phyloP scores from a whole-genome alignment of 148 eudicot genomes.

The Vaccinium darrowii region DNA sequence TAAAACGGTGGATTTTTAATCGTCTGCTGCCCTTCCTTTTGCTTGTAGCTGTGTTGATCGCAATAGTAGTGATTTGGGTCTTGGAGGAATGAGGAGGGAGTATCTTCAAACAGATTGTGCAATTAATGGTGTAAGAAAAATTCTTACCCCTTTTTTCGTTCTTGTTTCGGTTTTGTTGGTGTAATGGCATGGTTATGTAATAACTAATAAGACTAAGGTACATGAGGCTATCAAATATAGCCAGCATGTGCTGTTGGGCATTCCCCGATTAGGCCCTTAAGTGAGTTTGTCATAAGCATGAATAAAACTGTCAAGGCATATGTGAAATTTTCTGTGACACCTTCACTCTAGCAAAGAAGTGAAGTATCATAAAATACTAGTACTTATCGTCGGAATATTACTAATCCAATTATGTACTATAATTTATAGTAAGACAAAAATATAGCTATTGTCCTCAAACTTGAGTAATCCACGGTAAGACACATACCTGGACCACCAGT shows the following conservation, averaged over 20 bases:
- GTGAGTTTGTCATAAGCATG: too few relatives aligned
- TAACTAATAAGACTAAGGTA: neutral
- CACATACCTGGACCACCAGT: neutral
- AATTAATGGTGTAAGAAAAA: slow-evolving; percentile 56
- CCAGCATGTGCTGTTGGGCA: neutral
- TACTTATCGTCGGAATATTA: neutral
- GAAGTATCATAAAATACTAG: neutral
- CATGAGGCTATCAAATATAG: neutral
- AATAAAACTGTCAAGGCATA: neutral
- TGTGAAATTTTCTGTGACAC: neutral
- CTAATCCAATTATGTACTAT: too few relatives aligned
- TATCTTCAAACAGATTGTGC: slow-evolving; percentile 95
- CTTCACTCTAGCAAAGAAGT: neutral
- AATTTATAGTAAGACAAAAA: too few relatives aligned
- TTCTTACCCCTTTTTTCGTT: neutral
- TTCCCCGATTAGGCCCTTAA: neutral
- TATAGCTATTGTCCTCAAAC: neutral
- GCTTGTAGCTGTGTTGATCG: slow-evolving; percentile 81
- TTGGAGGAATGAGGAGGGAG: slow-evolving; percentile 90
- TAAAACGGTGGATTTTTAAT: neutral
- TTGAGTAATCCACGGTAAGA: neutral
- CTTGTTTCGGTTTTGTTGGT: neutral
- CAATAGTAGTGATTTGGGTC: slow-evolving; percentile 92
- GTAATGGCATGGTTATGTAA: neutral
- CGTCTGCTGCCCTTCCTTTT: neutral